Percentiles rank a stretch among this genome's conserved stretches.
phyloP scores from a whole-genome alignment of 345 rosid genomes.

The Salix exigua region DNA sequence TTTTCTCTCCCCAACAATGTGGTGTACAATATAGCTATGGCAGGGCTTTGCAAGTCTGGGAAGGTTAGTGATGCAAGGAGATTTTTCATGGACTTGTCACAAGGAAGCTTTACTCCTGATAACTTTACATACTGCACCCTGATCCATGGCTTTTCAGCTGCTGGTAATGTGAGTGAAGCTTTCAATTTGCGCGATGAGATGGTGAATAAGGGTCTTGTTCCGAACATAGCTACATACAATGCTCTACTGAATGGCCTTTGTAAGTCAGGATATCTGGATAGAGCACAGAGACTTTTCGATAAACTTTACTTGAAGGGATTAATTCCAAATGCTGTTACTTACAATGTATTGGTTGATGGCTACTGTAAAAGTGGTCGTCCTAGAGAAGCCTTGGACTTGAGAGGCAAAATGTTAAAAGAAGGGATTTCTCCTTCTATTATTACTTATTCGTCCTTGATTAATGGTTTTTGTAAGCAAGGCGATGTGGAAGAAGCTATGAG shows the following conservation, averaged over 20 bases:
- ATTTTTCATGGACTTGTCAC: conserved; percentile 46
- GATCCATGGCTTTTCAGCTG: conserved; percentile 54
- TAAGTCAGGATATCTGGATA: conserved; percentile 48
- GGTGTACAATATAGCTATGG: conserved; percentile 60
- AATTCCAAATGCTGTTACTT: conserved; percentile 49
- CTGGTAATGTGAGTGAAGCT: conserved; percentile 61
- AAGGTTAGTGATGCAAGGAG: conserved; percentile 52
- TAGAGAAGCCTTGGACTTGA: conserved; percentile 48
- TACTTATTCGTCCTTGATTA: conserved; percentile 35
- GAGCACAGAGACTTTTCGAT: conserved; percentile 54
- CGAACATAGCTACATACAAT: conserved; percentile 61
- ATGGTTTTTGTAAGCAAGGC: conserved; percentile 36
- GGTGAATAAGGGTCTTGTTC: conserved; percentile 47
- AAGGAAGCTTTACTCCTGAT: conserved; percentile 50
- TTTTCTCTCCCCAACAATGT: conserved; percentile 49
- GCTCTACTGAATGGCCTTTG: conserved; percentile 63
- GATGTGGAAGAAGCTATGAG: conserved; percentile 20
- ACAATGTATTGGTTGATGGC: conserved; percentile 50
- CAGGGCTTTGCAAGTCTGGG: conserved; percentile 69
- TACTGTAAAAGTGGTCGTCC: conserved; percentile 41
- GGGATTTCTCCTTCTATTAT: conserved; percentile 37
- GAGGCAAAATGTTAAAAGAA: conserved; percentile 44
- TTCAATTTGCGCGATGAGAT: conserved; percentile 66
- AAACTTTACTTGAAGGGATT: conserved; percentile 55
- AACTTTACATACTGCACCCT: conserved; percentile 57